These are phyloP conservation scores for Colletotrichum ledebouriae DNA, from an alignment of 2,329 filamentous ascomycete species.

Conservation along the genomic window DNA sequence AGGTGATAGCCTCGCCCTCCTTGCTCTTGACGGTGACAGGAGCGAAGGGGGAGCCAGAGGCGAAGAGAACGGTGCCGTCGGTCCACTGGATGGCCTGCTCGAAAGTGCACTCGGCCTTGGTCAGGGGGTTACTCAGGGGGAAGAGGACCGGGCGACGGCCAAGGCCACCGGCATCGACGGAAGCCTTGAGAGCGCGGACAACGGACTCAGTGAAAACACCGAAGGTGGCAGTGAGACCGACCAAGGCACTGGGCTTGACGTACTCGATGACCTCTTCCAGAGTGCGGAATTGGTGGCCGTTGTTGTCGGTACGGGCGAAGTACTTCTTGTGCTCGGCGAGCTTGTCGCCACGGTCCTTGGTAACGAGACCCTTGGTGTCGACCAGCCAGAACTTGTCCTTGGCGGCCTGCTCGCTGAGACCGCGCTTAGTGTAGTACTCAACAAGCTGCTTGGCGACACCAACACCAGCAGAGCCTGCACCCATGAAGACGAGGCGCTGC, in stretches of 20 bases:
- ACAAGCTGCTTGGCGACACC: slow-evolving; percentile 98
- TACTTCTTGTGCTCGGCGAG: slow-evolving; percentile 91
- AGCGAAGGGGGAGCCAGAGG: slow-evolving; percentile 93
- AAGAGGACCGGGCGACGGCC: slow-evolving; percentile 92
- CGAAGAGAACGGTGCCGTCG: slow-evolving; percentile 91
- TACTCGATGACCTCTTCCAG: slow-evolving; percentile 94
- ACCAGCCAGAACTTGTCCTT: slow-evolving; percentile 96
- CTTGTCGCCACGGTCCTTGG: slow-evolving; percentile 90
- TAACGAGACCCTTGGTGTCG: slow-evolving; percentile 96
- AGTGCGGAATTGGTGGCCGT: slow-evolving; percentile 78
- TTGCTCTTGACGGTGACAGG: slow-evolving; percentile 74
- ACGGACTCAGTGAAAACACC: slow-evolving; percentile 94
- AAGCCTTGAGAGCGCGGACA: slow-evolving; percentile 76
- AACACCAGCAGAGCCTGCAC: slow-evolving; percentile 93
- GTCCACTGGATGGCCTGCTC: slow-evolving; percentile 94
- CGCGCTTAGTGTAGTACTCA: slow-evolving; percentile 94
- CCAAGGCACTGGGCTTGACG: slow-evolving; percentile 93
- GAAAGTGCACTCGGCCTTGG: slow-evolving; percentile 97
- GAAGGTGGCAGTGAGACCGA: slow-evolving; percentile 94
- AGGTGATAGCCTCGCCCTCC: slow-evolving; percentile 71
- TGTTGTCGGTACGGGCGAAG: slow-evolving; percentile 75
- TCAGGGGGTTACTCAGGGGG: slow-evolving; percentile 94
- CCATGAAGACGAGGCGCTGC: slow-evolving; percentile 95
- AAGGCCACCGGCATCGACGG: slow-evolving; percentile 71
- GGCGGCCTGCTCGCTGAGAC: slow-evolving; percentile 88